Evolutionary conservation across 768 basidiomycete genomes (phyloP), one percentile per base, ranked within the genome.

Genomic region (Tulasnella sp.): DNA sequence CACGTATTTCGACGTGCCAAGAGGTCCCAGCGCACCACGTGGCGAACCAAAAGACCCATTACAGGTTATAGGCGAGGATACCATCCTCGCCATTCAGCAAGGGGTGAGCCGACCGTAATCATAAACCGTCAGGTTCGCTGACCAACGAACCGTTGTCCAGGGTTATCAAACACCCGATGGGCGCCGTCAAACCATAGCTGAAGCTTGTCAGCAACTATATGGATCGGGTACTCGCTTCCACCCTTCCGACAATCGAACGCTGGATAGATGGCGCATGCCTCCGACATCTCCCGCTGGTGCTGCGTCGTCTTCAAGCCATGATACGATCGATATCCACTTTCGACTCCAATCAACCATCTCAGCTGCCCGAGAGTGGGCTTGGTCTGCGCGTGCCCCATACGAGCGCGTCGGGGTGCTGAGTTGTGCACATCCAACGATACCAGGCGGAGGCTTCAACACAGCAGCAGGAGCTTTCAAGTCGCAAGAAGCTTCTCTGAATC

Each of bases 401-500:
- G 55, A 57, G 15, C 67, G 57, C 23, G 40, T 92, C 15, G 92
- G 91, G 26, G 84, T 93, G 18, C 88, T 94, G 35, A 93, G 91
- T 82, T 93, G 93, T 81, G 92, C 92, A 1, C 91, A 90, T 0
- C 92, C 93, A 4, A 91, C 88, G 75, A 88, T 89, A 46, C 90
- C 91, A 0, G 92, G 93, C 1, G 92, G 93, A 5, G 93, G 93
- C 7, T 93, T 94, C 83, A 86, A 88, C 78, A 86, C 83, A 75
- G 92, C 93, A 20, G 89, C 91, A 0, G 88, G 90, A 78, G 93
- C 93, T 1, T 57, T 57, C 26, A 57, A 29, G 13, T 57, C 55
- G n/a, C 93, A 94, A 81, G 93, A 94, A 82, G 93, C 94, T 83
- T 90, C 90, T 48, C 88, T 94, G 81, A 92, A 92, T 16, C 89